A percentile compares a stretch with the other conserved stretches of the same genome.
Conservation (phyloP, 768 basidiomycete genomes). For the Suillus placidus region DNA sequence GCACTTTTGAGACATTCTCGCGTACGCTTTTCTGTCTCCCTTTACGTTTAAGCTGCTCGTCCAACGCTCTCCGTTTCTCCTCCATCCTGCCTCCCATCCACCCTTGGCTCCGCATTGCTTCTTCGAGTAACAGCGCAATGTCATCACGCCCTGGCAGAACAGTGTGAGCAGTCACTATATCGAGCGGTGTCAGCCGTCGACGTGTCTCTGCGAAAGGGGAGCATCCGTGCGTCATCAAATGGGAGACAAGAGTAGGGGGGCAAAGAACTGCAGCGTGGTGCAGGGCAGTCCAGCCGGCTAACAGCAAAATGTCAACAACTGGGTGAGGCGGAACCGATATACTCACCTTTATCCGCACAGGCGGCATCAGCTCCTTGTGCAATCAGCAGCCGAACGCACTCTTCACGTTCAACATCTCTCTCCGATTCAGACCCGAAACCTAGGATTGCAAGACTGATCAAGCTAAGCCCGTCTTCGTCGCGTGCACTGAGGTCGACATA, state of each 20-base stretch:
- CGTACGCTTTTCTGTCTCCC: slow-evolving; percentile 57
- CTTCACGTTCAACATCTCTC: slow-evolving; percentile 87
- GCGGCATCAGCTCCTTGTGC: slow-evolving; percentile 74
- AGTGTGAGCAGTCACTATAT: slow-evolving; percentile 86
- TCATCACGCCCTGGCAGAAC: slow-evolving; percentile 81
- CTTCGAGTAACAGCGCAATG: slow-evolving; percentile 83
- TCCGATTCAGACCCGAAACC: slow-evolving; percentile 84
- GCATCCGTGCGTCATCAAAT: slow-evolving; percentile 91
- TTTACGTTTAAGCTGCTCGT: slow-evolving; percentile 57
- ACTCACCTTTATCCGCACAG: slow-evolving; percentile 63
- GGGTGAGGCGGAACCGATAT: slow-evolving; percentile 5
- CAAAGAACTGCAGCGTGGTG: slow-evolving; percentile 89
- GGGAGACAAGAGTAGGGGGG: slow-evolving; percentile 88
- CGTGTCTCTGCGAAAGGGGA: slow-evolving; percentile 78
- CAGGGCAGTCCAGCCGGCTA: slow-evolving; percentile 94
- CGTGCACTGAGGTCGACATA: slow-evolving; percentile 67
- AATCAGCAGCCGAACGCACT: slow-evolving; percentile 80
- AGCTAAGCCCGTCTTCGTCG: slow-evolving; percentile 86
- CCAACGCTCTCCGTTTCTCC: slow-evolving; percentile 59
- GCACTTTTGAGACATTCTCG: slow-evolving; percentile 56
- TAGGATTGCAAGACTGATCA: slow-evolving; percentile 77
- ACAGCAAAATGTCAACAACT: slow-evolving; percentile 14
- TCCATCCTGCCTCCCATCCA: slow-evolving; percentile 82
- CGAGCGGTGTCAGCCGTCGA: slow-evolving; percentile 82
- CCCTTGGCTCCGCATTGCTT: slow-evolving; percentile 84